Percentiles rank a stretch among this genome's conserved stretches.
Evolutionary conservation across 1,139 yeast genomes (phyloP).

Genomic region (Arxiozyma bovina): DNA sequence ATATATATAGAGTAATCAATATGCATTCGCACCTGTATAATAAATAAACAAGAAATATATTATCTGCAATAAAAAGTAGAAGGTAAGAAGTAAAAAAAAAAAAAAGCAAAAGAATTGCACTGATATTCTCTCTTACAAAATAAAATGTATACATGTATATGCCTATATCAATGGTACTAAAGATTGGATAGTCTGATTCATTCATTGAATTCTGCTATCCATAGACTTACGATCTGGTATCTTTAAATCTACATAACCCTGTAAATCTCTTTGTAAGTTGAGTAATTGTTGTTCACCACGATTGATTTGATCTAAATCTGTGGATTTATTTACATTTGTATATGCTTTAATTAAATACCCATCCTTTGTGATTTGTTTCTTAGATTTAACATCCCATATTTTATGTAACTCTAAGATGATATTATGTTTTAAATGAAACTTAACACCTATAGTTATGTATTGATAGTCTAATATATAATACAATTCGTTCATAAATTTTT

Average conservation of each 20-base stretch:
- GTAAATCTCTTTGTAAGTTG: slow-evolving; percentile 52
- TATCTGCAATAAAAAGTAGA: not conserved
- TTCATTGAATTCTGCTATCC: slow-evolving; percentile 52
- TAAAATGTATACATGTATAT: not conserved
- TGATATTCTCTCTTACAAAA: not conserved
- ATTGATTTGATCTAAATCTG: slow-evolving; percentile 66
- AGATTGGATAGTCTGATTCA: not conserved
- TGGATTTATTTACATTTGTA: slow-evolving; percentile 59
- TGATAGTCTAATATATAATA: slow-evolving; percentile 65
- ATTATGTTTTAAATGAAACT: slow-evolving; percentile 61
- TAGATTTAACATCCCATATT: slow-evolving; percentile 20
- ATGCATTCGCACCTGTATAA: not conserved
- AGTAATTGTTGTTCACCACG: slow-evolving; percentile 57
- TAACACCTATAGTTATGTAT: slow-evolving; percentile 31
- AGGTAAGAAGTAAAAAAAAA: not conserved
- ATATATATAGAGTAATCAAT: too few species aligned
- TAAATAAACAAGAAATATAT: not conserved
- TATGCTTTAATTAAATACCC: slow-evolving; percentile 48
- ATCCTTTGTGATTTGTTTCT: slow-evolving; percentile 29
- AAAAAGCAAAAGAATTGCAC: not conserved
- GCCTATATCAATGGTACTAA: not conserved
- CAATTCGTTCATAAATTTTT: slow-evolving; percentile 47
- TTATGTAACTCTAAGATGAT: slow-evolving; percentile 42
- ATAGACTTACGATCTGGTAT: slow-evolving; percentile 72
- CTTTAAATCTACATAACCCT: slow-evolving; percentile 56